Evolutionary conservation across 805 yeast genomes (phyloP).

Genomic region (Starmera quercuum): DNA sequence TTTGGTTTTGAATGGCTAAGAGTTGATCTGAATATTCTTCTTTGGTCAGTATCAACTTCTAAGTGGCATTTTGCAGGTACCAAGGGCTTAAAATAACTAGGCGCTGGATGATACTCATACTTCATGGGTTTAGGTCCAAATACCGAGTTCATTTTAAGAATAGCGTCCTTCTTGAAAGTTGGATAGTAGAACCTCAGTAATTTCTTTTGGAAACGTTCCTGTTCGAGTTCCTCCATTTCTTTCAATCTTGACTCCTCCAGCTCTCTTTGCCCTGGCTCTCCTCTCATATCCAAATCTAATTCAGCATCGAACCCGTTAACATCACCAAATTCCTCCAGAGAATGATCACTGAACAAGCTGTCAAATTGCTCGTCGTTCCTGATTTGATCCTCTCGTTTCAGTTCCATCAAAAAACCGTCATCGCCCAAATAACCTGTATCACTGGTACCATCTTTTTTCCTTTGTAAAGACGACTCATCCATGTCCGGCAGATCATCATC

Average conservation of each 20-base stretch:
- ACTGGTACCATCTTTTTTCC: too few relatives aligned
- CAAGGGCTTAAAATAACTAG: slow-evolving; percentile 19
- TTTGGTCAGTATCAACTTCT: slow-evolving; percentile 58
- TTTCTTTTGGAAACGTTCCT: slow-evolving; percentile 19
- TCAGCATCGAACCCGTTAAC: slow-evolving; percentile 12
- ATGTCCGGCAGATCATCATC: slow-evolving; percentile 61
- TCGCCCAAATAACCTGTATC: slow-evolving; percentile 19
- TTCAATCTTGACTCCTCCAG: slow-evolving; percentile 7
- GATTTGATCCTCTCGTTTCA: slow-evolving; percentile 26
- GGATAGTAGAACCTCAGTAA: slow-evolving; percentile 51
- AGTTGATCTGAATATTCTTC: slow-evolving; percentile 38
- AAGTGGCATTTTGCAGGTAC: slow-evolving; percentile 52
- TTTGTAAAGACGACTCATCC: slow-evolving; percentile 9
- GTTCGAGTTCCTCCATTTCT: slow-evolving; percentile 16
- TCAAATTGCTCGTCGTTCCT: slow-evolving; percentile 8
- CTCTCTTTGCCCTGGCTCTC: slow-evolving; percentile 1
- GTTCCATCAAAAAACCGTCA: slow-evolving; percentile 22
- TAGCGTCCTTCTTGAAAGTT: slow-evolving; percentile 43
- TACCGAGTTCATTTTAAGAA: slow-evolving; percentile 56
- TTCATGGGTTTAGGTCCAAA: slow-evolving; percentile 57
- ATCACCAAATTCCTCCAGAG: slow-evolving; percentile 13
- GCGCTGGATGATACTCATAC: slow-evolving; percentile 37
- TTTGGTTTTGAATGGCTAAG: slow-evolving; percentile 7
- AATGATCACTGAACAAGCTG: slow-evolving; percentile 24
- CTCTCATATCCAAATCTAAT: not conserved